These are phyloP conservation scores for Saussurea involucrata DNA, from an alignment of 129 eudicot genomes.

Conservation along the genomic window DNA sequence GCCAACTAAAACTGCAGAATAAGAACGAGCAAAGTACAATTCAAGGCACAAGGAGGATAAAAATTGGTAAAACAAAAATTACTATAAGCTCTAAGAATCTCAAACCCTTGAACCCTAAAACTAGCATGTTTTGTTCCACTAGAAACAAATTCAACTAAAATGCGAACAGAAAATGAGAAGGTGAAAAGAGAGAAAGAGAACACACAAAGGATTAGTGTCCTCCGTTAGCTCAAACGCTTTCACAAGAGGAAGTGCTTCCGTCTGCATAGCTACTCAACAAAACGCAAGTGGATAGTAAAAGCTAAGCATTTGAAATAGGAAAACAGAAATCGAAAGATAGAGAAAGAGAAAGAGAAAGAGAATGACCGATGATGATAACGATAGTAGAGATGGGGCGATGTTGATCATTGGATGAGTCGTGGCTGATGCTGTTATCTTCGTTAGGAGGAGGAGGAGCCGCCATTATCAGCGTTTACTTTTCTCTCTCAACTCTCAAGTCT, in stretches of 20 bases:
- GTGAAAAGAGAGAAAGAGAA: not conserved
- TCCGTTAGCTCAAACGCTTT: constrained; percentile 64
- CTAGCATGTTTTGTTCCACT: too few species aligned
- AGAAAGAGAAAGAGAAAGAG: not conserved
- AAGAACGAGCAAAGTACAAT: too few species aligned
- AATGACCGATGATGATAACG: constrained; percentile 64
- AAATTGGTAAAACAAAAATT: too few species aligned
- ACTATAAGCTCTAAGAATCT: not conserved
- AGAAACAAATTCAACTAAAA: not conserved
- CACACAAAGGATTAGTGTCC: constrained; percentile 54
- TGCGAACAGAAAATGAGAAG: not conserved
- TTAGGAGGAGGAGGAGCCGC: constrained; percentile 31
- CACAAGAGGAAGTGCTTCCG: constrained; percentile 88
- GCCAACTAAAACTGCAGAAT: too few species aligned
- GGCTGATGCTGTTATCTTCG: constrained; percentile 14
- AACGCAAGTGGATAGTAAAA: not conserved
- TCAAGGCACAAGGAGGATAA: too few species aligned
- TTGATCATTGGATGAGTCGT: constrained; percentile 11
- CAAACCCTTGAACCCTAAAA: not conserved
- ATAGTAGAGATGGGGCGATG: constrained; percentile 52
- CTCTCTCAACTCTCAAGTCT: not conserved
- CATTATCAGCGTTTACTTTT: constrained; percentile 18
- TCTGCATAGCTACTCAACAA: constrained; percentile 74
- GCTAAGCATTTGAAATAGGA: not conserved
- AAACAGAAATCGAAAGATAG: not conserved